Percentiles rank a stretch among this genome's conserved stretches.
These are phyloP conservation scores for Komagataella ulmi DNA, from an alignment of 805 yeast species.

Conservation along the genomic window DNA sequence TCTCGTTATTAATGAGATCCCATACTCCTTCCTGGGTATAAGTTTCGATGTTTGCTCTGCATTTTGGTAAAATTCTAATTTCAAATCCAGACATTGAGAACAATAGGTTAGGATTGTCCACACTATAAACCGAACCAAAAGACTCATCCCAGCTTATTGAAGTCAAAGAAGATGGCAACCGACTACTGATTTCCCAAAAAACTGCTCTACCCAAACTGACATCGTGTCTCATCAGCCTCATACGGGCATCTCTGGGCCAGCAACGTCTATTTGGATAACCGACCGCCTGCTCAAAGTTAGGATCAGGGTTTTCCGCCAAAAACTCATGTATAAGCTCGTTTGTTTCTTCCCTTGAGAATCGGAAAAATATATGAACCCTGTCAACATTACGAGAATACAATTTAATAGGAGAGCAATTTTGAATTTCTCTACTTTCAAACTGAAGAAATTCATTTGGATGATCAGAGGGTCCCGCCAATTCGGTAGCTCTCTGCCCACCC, in stretches of 20 bases:
- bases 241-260: slow-evolving; percentile 90
- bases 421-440: slow-evolving; percentile 44
- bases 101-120: slow-evolving; percentile 77
- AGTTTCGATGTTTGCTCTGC: slow-evolving; percentile 37
- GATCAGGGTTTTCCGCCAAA: slow-evolving; percentile 80
- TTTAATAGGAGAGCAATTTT: slow-evolving; percentile 62
- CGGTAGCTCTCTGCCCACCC: slow-evolving; percentile 79
- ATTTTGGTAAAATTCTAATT: slow-evolving; percentile 71
- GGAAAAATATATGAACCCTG: slow-evolving; percentile 64
- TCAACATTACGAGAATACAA: slow-evolving; percentile 77
- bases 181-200: slow-evolving; percentile 75
- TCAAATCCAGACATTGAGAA: slow-evolving; percentile 95
- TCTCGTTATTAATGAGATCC: slow-evolving; percentile 60
- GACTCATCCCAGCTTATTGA: slow-evolving; percentile 69
- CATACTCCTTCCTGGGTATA: slow-evolving; percentile 75
- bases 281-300: slow-evolving; percentile 73
- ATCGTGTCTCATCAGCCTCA: slow-evolving; percentile 84
- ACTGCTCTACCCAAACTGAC: slow-evolving; percentile 87
- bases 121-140: slow-evolving; percentile 78
- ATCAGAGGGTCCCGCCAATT: slow-evolving; percentile 67
- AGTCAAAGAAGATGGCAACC: slow-evolving; percentile 69
- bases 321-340: slow-evolving; percentile 64
- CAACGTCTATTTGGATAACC: slow-evolving; percentile 83
- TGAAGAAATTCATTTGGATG: slow-evolving; percentile 72
- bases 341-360: slow-evolving; percentile 63